Evolutionary conservation across 768 basidiomycete species (phyloP).

Genomic region (Leucosporidium yakuticum): DNA sequence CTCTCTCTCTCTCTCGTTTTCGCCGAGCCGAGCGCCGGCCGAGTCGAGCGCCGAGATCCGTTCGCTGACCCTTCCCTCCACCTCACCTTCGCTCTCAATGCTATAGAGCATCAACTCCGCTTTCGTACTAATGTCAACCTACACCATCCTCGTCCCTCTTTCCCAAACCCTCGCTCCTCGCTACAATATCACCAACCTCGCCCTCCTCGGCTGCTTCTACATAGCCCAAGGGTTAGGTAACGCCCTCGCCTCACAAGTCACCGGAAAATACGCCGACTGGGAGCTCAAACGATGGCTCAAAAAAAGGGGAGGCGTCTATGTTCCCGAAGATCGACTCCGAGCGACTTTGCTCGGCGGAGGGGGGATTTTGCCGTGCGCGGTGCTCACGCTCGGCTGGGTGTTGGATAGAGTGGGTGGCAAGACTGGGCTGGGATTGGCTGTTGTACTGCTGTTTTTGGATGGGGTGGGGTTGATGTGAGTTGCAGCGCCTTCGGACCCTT

Average conservation of each 20-base stretch:
- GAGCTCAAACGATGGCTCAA: conserved; percentile 39
- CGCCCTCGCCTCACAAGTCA: conserved; percentile 40
- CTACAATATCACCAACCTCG: conserved; percentile 43
- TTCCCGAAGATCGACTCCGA: conserved; percentile 44
- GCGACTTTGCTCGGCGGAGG: conserved; percentile 39
- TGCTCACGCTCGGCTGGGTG: conserved; percentile 41
- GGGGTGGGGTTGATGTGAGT: conserved; percentile 18
- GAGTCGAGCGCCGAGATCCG: not conserved
- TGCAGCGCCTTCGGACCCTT: too few species aligned
- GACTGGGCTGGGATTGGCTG: conserved; percentile 1
- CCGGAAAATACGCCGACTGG: conserved; percentile 41
- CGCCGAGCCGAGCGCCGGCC: not conserved
- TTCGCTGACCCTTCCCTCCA: not conserved
- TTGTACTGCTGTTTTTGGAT: conserved; percentile 6
- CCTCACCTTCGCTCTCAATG: not conserved
- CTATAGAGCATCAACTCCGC: conserved; percentile 7
- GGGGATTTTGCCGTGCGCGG: conserved; percentile 38
- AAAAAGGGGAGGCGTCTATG: conserved; percentile 40
- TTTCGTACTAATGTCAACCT: conserved; percentile 9
- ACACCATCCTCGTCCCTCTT: conserved; percentile 31
- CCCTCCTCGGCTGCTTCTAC: conserved; percentile 44
- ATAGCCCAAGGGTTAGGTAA: conserved; percentile 43
- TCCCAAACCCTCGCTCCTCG: conserved; percentile 28
- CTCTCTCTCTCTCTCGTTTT: not conserved
- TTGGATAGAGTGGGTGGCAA: conserved; percentile 23